A percentile compares a stretch with the other conserved stretches of the same genome.
Evolutionary conservation across 2,329 filamentous ascomycete species (phyloP).

Genomic region (Fusarium zealandicum): DNA sequence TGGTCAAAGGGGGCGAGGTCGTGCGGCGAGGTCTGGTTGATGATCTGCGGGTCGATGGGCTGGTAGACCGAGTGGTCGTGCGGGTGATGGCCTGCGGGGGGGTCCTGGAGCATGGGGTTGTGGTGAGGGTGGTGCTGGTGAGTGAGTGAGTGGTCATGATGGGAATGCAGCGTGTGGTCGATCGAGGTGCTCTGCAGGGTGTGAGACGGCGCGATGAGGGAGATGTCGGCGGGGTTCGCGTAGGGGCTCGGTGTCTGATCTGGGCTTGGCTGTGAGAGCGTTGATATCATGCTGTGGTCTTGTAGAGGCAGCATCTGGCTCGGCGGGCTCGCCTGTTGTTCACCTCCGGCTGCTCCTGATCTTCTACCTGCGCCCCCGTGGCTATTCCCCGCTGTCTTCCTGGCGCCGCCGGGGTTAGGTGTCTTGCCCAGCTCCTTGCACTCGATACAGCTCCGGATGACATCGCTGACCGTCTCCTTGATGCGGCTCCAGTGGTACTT

Average conservation of each 20-base stretch:
- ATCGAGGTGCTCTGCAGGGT: constrained; percentile 43
- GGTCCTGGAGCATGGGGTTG: constrained; percentile 44
- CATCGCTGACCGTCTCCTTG: constrained; percentile 94
- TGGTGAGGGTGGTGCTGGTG: constrained; percentile 26
- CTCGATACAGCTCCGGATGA: constrained; percentile 88
- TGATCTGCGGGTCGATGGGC: constrained; percentile 68
- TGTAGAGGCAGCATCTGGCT: constrained; percentile 43
- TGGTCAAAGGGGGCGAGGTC: constrained; percentile 51
- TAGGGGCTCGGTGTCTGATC: constrained; percentile 50
- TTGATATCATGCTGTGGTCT: constrained; percentile 40
- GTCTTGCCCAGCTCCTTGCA: constrained; percentile 82
- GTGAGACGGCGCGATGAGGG: constrained; percentile 51
- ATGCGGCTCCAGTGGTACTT: constrained; percentile 98
- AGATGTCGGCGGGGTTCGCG: constrained; percentile 58
- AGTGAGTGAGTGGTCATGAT: constrained; percentile 16
- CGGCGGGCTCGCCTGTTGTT: constrained; percentile 23
- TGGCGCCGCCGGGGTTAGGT: constrained; percentile 42
- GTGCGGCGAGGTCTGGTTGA: constrained; percentile 46
- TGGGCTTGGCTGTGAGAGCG: constrained; percentile 38
- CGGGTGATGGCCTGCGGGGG: constrained; percentile 38
- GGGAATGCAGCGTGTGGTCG: constrained; percentile 38
- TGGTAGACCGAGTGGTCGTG: constrained; percentile 51
- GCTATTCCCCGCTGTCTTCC: constrained; percentile 25
- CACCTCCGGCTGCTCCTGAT: constrained; percentile 11
- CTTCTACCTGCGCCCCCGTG: constrained; percentile 9